Base-by-base conservation (phyloP, 2,329 filamentous ascomycete species). In the Aureobasidium sp. region DNA sequence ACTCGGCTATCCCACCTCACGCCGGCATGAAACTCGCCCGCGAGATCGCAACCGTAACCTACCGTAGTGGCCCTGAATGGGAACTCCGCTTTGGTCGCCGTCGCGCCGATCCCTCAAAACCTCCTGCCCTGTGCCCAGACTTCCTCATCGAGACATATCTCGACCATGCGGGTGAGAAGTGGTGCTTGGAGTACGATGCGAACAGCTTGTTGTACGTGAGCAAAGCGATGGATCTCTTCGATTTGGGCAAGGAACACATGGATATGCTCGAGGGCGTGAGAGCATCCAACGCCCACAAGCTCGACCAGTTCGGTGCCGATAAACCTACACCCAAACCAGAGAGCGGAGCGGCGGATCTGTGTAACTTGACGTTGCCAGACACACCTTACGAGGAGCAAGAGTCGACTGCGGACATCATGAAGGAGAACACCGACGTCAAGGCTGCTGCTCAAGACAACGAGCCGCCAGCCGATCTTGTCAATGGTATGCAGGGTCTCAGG, bases 141-240 rank as follows among this genome's bases (percentile, higher is more conserved):
- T 99, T 97, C 71, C 81, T 99, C 27, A 96, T 99, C 67, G 94
- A 99, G 77, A 99, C 94, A 0, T 99, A 99, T 72, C 84, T 99
- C 20, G 94, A 99, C 74, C 94, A 99, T 71, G 94, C 94, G 0
- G 94, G 94, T 24, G 94, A 99, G 78, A 99, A 99, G 75, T 99
- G 96, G 80, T 97, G 92, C 72, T 81, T 99, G 29, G 92, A 94
- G 66, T 97, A 97, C 73, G 94, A 99, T 70, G 86, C 94, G 29
- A 99, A 99, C 76, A 96, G 92, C 71, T 78, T 97, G 43, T 80
- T 99, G 2, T 99, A 99, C 74, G 90, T 99, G 62, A 96, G 91
- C 74, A 99, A 99, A 77, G 94, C 94, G 5, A 99, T 99, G 94
- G 94, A 99, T 72, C 81, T 99, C 13, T 99, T 99, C 73, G 94